Evolutionary conservation across 805 yeast species (phyloP).

Genomic region (Crinitomyces ghanaensis): DNA sequence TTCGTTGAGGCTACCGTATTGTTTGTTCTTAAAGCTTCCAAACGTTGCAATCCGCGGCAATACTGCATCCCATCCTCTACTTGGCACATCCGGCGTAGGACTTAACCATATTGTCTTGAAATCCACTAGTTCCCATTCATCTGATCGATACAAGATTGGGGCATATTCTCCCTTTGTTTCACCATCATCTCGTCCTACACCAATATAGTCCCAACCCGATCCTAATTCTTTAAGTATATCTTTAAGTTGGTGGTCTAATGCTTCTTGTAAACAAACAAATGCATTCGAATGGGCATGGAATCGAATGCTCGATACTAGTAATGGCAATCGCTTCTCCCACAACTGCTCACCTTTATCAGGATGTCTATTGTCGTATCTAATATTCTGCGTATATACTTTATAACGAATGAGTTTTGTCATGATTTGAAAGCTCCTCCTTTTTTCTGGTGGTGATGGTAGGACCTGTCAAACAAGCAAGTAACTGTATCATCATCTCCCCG

Average conservation of each 20-base stretch:
- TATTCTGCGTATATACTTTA: slow-evolving; percentile 18
- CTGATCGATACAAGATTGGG: slow-evolving; percentile 34
- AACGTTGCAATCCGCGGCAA: slow-evolving; percentile 27
- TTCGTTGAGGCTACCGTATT: not conserved
- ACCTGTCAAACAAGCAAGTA: too few relatives aligned
- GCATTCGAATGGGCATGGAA: slow-evolving; percentile 25
- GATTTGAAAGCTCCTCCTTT: too few relatives aligned
- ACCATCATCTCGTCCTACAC: slow-evolving; percentile 46
- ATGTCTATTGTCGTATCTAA: slow-evolving; percentile 17
- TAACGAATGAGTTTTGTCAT: slow-evolving; percentile 5
- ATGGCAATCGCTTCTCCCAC: slow-evolving; percentile 34
- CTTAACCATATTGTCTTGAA: slow-evolving; percentile 43
- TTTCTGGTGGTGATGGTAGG: too few relatives aligned
- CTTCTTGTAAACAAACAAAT: slow-evolving; percentile 41
- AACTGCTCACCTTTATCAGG: slow-evolving; percentile 29
- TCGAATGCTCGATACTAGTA: slow-evolving; percentile 31
- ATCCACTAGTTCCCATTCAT: slow-evolving; percentile 29
- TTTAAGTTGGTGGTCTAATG: slow-evolving; percentile 33
- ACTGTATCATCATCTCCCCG: too few relatives aligned
- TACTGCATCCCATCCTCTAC: slow-evolving; percentile 41
- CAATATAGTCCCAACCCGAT: slow-evolving; percentile 38
- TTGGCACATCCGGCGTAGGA: slow-evolving; percentile 42
- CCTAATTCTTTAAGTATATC: slow-evolving; percentile 31
- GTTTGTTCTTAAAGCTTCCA: slow-evolving; percentile 14
- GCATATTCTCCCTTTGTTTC: slow-evolving; percentile 37